phyloP scores from a whole-genome alignment of 352 stramenopile species.

The Globisporangium irregulare region DNA sequence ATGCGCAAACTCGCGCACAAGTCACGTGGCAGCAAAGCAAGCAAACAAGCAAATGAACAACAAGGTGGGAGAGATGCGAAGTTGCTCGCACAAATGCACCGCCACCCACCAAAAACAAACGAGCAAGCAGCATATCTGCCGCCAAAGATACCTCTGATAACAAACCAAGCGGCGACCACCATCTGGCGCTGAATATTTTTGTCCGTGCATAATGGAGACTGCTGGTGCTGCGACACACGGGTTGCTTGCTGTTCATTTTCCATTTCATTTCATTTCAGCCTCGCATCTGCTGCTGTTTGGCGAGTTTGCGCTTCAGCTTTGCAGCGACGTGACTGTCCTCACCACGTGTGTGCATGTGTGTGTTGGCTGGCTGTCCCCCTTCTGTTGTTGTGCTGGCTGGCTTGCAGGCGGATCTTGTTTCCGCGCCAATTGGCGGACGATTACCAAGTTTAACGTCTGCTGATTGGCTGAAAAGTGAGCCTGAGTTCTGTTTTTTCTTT shows the following conservation, averaged over 20 bases:
- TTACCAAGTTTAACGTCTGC: neutral
- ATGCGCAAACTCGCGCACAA: neutral
- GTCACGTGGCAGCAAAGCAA: neutral
- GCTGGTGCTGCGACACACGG: neutral
- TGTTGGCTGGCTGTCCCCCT: neutral
- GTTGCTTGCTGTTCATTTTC: neutral
- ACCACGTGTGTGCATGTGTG: too few relatives aligned
- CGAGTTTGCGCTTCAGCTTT: neutral
- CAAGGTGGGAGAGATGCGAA: neutral
- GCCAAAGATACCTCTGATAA: slow-evolving; percentile 7
- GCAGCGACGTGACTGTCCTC: neutral
- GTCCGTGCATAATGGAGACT: neutral
- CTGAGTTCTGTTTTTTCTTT: slow-evolving; percentile 14
- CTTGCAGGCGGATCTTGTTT: neutral
- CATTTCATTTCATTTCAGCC: neutral
- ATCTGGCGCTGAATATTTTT: neutral
- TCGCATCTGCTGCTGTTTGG: neutral
- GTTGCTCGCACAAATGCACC: neutral
- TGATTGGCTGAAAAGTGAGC: neutral
- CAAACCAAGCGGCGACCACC: neutral
- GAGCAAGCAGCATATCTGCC: neutral
- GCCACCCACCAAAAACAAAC: neutral
- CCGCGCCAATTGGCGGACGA: neutral
- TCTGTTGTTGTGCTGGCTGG: neutral
- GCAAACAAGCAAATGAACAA: neutral